Conservation (phyloP, 345 rosid genomes). For the Bretschneidera sinensis region DNA sequence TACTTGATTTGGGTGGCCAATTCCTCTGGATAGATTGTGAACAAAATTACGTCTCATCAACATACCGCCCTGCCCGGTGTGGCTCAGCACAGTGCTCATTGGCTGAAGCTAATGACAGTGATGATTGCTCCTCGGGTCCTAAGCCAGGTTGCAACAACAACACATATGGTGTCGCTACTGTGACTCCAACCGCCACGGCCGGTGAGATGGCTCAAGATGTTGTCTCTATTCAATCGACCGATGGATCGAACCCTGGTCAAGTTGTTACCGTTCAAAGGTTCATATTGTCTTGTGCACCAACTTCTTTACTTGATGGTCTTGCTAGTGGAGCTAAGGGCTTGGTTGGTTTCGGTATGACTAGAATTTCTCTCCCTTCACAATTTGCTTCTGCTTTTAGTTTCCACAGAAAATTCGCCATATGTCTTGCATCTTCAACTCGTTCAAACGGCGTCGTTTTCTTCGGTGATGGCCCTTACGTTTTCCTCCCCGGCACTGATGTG, state of each 20-base stretch:
- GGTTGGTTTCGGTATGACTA: constrained; percentile 57
- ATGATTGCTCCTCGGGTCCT: constrained; percentile 38
- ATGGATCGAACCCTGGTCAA: constrained; percentile 60
- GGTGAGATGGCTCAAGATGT: constrained; percentile 59
- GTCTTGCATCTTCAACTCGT: constrained; percentile 35
- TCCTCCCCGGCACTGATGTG: constrained; percentile 48
- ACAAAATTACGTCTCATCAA: constrained; percentile 45
- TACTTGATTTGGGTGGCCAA: constrained; percentile 67
- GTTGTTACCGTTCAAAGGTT: constrained; percentile 31
- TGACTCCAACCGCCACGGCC: constrained; percentile 31
- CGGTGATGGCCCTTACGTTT: constrained; percentile 50
- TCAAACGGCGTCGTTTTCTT: constrained; percentile 45
- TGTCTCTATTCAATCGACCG: constrained; percentile 50
- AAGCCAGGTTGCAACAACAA: constrained; percentile 71
- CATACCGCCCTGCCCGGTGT: constrained; percentile 48
- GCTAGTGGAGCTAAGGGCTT: constrained; percentile 45
- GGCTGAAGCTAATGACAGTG: constrained; percentile 43
- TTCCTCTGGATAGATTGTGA: constrained; percentile 63
- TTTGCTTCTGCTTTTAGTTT: constrained; percentile 55
- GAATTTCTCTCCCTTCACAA: constrained; percentile 45
- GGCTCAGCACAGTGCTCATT: constrained; percentile 54
- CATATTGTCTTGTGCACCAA: constrained; percentile 39
- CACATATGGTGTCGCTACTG: constrained; percentile 50
- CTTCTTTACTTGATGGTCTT: constrained; percentile 42
- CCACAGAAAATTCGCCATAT: constrained; percentile 50